These are phyloP conservation scores for Ampelomyces quisqualis DNA, from an alignment of 2,329 filamentous ascomycete genomes.

Conservation along the genomic window DNA sequence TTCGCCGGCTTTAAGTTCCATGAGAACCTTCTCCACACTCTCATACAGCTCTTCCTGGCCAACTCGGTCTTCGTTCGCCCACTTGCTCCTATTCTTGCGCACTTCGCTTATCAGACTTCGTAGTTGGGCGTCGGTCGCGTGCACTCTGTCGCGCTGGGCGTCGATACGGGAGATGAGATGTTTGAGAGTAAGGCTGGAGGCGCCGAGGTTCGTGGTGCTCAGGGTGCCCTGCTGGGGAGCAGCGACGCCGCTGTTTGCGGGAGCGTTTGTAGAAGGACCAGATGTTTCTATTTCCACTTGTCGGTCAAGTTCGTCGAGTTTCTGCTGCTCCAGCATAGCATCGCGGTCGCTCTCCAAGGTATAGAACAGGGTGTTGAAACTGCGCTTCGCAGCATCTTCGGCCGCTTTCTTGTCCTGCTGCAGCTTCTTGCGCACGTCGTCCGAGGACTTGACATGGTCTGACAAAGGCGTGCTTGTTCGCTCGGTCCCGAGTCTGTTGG, in stretches of 20 bases:
- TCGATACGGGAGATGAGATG: constrained; percentile 96
- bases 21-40: constrained; percentile 92
- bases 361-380: constrained; percentile 92
- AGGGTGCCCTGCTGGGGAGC: constrained; percentile 79
- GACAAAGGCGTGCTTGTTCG: constrained; percentile 56
- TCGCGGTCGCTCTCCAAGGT: constrained; percentile 93
- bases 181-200: constrained; percentile 93
- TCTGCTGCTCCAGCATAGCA: constrained; percentile 96
- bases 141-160: constrained; percentile 83
- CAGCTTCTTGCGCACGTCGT: constrained; percentile 88
- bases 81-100: constrained; percentile 96
- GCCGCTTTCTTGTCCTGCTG: constrained; percentile 90
- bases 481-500: constrained; percentile 63
- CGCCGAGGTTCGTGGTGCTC: constrained; percentile 90
- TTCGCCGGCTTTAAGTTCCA: constrained; percentile 95
- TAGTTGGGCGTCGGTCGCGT: constrained; percentile 88
- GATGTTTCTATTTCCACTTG: constrained; percentile 96
- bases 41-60: constrained; percentile 98
- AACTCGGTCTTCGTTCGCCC: constrained; percentile 96
- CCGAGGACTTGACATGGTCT: constrained; percentile 67
- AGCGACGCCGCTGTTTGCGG: constrained; percentile 53
- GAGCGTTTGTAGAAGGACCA: constrained; percentile 50
- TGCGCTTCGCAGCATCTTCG: constrained; percentile 83
- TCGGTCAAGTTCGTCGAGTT: constrained; percentile 92
- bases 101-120: constrained; percentile 95